Conservation (phyloP, 1,284 basidiomycete genomes). For the Omphalotus olearius region DNA sequence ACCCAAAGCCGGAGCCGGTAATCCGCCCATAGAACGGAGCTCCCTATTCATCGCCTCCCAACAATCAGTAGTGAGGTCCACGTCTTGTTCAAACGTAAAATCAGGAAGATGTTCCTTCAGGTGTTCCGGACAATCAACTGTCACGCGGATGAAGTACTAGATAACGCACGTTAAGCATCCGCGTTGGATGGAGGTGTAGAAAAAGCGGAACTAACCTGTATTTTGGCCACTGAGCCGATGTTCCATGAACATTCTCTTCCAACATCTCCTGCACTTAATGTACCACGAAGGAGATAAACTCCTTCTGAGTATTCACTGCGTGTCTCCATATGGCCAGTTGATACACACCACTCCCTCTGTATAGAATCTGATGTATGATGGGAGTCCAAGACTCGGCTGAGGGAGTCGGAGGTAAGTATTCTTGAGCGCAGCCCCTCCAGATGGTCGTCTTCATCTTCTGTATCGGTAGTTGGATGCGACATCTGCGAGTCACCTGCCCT, state of each 20-base stretch:
- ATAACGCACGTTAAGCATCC: constrained; percentile 7
- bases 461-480: no score
- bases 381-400: no score
- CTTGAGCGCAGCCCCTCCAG: no score
- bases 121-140: constrained; percentile 29
- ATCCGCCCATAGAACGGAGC: constrained; percentile 32
- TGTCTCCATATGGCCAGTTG: constrained; percentile 7
- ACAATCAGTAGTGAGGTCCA: constrained; percentile 39
- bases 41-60: constrained; percentile 38
- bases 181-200: not conserved
- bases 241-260: constrained; percentile 15
- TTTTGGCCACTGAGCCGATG: constrained; percentile 2
- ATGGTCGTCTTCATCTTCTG: no score
- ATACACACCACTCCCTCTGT: constrained; percentile 2
- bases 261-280: constrained; percentile 8
- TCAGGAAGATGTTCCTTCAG: constrained; percentile 32
- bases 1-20: constrained; percentile 40
- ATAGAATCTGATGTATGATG: no score
- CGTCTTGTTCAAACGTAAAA: constrained; percentile 33
- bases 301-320: constrained; percentile 15
- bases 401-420: no score
- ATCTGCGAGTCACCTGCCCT: no score
- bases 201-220: constrained; percentile 5
- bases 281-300: constrained; percentile 13
- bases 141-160: constrained; percentile 36